Conservation (phyloP, 257 asterid genomes). For the Solanum acaule region DNA sequence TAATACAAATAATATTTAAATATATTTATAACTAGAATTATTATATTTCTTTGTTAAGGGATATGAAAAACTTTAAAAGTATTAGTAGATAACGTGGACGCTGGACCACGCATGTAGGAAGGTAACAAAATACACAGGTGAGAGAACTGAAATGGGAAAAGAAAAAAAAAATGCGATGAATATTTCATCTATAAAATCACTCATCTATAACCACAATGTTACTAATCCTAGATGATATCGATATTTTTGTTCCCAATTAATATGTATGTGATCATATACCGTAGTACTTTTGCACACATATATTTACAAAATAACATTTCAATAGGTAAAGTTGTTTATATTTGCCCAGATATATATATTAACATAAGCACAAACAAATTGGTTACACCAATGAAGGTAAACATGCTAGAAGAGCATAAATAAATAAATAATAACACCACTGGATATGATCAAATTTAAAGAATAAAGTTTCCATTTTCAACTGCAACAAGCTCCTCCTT, state of each 20-base stretch:
- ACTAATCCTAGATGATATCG: not conserved
- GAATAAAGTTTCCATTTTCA: not conserved
- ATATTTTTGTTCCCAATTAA: not conserved
- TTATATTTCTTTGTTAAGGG: not conserved
- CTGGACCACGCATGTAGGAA: too few relatives aligned
- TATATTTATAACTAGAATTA: not conserved
- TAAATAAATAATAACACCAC: not conserved
- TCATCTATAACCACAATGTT: not conserved
- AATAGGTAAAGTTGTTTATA: not conserved
- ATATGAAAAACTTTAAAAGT: not conserved
- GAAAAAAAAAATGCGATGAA: too few relatives aligned
- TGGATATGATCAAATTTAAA: not conserved
- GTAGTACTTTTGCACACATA: not conserved
- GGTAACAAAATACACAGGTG: not conserved
- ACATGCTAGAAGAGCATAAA: not conserved
- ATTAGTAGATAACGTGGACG: too few relatives aligned
- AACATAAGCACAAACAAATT: not conserved
- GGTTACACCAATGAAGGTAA: not conserved
- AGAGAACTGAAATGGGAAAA: not conserved
- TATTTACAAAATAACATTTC: not conserved
- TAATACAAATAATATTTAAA: too few relatives aligned
- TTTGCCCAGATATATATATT: not conserved
- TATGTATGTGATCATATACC: not conserved
- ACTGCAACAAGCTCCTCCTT: conserved; percentile 18
- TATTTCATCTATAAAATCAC: not conserved